A percentile compares a stretch with the other conserved stretches of the same genome.
These are phyloP conservation scores for Guyanaporus albipodus DNA, from an alignment of 768 basidiomycete genomes.

Conservation along the genomic window DNA sequence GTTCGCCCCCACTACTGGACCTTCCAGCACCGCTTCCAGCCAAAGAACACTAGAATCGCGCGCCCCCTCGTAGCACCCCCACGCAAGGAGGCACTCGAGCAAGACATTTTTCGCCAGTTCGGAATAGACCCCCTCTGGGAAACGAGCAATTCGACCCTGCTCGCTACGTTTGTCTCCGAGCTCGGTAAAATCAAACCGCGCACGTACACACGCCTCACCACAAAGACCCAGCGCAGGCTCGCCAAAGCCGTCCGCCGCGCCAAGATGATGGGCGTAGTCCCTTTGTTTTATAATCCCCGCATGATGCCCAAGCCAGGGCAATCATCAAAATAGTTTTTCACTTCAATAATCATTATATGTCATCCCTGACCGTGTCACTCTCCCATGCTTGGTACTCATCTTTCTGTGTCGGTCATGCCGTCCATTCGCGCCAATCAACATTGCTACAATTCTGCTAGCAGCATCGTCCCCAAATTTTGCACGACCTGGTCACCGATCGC, in stretches of 20 bases:
- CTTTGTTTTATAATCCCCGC: slow-evolving; percentile 37
- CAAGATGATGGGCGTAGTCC: slow-evolving; percentile 87
- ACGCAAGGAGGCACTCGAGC: slow-evolving; percentile 46
- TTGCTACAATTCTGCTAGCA: slow-evolving; percentile 80
- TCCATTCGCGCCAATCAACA: background rate
- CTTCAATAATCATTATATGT: background rate
- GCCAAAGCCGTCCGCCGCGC: slow-evolving; percentile 86
- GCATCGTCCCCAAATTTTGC: slow-evolving; percentile 92
- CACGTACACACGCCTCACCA: slow-evolving; percentile 65
- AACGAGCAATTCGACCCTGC: slow-evolving; percentile 54
- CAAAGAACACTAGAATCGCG: slow-evolving; percentile 18
- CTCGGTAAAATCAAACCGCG: slow-evolving; percentile 83
- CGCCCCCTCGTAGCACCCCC: slow-evolving; percentile 53
- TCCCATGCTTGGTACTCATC: background rate
- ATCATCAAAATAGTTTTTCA: background rate
- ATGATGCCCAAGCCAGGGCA: slow-evolving; percentile 22
- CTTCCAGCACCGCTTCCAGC: slow-evolving; percentile 34
- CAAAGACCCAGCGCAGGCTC: slow-evolving; percentile 71
- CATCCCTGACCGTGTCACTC: slow-evolving; percentile 10
- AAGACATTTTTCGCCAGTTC: slow-evolving; percentile 70
- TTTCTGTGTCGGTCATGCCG: background rate
- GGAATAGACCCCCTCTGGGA: slow-evolving; percentile 71
- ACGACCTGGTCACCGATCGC: slow-evolving; percentile 98
- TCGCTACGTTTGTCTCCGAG: slow-evolving; percentile 57
- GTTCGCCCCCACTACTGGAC: slow-evolving; percentile 44